These are phyloP conservation scores for Eucalyptus victrix DNA, from an alignment of 345 rosid species.

Conservation along the genomic window DNA sequence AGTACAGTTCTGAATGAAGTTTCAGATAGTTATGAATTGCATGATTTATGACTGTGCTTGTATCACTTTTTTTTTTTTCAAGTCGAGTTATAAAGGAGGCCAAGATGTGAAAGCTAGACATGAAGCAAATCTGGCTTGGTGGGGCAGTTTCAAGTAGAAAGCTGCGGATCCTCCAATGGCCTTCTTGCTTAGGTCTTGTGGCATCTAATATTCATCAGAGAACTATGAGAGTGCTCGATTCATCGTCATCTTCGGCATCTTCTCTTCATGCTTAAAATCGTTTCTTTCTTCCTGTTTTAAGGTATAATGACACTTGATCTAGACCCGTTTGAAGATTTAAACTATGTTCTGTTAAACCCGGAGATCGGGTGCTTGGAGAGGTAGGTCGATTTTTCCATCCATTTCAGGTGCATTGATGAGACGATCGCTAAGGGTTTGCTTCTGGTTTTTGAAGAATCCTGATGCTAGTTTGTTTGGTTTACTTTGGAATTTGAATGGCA, in stretches of 20 bases:
- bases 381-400: not conserved
- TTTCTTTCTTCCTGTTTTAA: not conserved
- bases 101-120: not conserved
- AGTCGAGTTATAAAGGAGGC: not conserved
- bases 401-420: not conserved
- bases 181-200: not conserved
- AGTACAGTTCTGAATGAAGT: not conserved
- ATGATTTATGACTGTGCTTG: not conserved
- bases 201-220: not conserved
- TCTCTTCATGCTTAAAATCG: not conserved
- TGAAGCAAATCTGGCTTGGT: not conserved
- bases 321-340: not conserved
- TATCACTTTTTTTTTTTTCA: not conserved
- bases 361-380: not conserved
- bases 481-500: not conserved
- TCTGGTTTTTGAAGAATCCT: rapidly evolving
- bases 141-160: not conserved
- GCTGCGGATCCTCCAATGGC: not conserved
- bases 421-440: not conserved
- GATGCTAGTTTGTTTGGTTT: not conserved
- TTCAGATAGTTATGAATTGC: not conserved
- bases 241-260: not conserved
- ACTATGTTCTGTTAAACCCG: not conserved
- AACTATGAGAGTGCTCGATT: not conserved
- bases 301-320: not conserved